Percentiles rank a stretch among this genome's conserved stretches.
phyloP scores from a whole-genome alignment of 1,284 basidiomycete species.

The Pulveroboletus sp. region DNA sequence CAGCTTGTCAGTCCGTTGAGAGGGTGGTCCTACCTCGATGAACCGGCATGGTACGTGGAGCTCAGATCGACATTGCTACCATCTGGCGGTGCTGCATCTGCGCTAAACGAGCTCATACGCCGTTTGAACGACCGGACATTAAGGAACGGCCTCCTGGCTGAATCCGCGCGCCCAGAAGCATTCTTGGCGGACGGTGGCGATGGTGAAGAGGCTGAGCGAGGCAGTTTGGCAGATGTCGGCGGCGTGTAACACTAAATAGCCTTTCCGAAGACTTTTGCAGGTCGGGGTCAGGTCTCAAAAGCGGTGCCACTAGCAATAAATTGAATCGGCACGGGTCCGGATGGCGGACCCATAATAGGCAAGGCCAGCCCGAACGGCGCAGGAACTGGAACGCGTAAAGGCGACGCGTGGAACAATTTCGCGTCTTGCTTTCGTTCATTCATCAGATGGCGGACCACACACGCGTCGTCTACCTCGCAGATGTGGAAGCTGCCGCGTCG shows the following conservation, averaged over 20 bases:
- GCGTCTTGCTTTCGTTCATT: slow-evolving; percentile 16
- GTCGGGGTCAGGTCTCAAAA: slow-evolving; percentile 8
- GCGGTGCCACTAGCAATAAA: not conserved
- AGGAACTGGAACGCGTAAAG: not conserved
- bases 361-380: not conserved
- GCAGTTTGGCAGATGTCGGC: slow-evolving; percentile 52
- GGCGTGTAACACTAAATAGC: not conserved
- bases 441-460: slow-evolving; percentile 38
- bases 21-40: slow-evolving; percentile 56
- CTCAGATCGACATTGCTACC: slow-evolving; percentile 60
- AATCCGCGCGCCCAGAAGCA: slow-evolving; percentile 46
- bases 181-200: slow-evolving; percentile 60
- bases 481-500: slow-evolving; percentile 43
- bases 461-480: slow-evolving; percentile 57
- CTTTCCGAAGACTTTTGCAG: not conserved
- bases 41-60: slow-evolving; percentile 82
- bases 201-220: slow-evolving; percentile 75
- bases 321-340: slow-evolving; percentile 4
- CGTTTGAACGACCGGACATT: slow-evolving; percentile 42
- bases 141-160: slow-evolving; percentile 39
- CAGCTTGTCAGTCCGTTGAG: slow-evolving; percentile 4
- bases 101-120: slow-evolving; percentile 34
- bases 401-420: slow-evolving; percentile 5
- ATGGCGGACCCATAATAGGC: slow-evolving; percentile 22
- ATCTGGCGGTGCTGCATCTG: slow-evolving; percentile 30